Evolutionary conservation across 108 stramenopile species (phyloP).

Genomic region (Cyclotella choctawhatcheeana): DNA sequence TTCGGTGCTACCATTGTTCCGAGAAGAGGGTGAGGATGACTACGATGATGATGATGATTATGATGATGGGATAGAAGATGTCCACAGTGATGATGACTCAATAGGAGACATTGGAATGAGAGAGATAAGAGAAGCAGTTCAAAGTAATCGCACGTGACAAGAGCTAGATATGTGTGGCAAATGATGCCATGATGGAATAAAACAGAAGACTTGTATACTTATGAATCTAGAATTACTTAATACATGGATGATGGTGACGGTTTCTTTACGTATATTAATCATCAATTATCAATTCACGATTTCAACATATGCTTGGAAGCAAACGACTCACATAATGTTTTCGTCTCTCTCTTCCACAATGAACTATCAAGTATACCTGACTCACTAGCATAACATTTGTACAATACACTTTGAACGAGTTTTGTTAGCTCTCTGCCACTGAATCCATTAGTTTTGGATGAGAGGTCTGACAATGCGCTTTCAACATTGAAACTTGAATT

Average conservation of each 20-base stretch:
- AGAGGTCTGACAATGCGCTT: constrained; percentile 20
- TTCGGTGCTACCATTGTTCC: not conserved
- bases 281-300: not conserved
- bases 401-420: constrained; percentile 35
- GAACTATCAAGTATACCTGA: constrained; percentile 20
- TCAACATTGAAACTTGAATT: constrained; percentile 24
- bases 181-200: too few species aligned
- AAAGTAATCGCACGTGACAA: too few species aligned
- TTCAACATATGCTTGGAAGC: constrained; percentile 31
- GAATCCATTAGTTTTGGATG: constrained; percentile 26
- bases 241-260: too few species aligned
- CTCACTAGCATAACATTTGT: constrained; percentile 33
- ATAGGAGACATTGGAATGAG: constrained; percentile 1
- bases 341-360: constrained; percentile 34
- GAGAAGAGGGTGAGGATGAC: constrained; percentile 1
- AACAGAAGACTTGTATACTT: too few species aligned
- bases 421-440: constrained; percentile 46
- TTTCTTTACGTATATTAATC: too few species aligned
- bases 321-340: constrained; percentile 19
- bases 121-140: not conserved
- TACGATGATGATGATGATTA: not conserved
- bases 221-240: too few species aligned
- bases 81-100: too few species aligned
- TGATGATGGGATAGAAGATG: not conserved
- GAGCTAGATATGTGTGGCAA: too few species aligned